Percentiles rank a stretch among this genome's conserved stretches.
Conservation (phyloP, 2,329 filamentous ascomycete genomes). For the Claviceps humidiphila region DNA sequence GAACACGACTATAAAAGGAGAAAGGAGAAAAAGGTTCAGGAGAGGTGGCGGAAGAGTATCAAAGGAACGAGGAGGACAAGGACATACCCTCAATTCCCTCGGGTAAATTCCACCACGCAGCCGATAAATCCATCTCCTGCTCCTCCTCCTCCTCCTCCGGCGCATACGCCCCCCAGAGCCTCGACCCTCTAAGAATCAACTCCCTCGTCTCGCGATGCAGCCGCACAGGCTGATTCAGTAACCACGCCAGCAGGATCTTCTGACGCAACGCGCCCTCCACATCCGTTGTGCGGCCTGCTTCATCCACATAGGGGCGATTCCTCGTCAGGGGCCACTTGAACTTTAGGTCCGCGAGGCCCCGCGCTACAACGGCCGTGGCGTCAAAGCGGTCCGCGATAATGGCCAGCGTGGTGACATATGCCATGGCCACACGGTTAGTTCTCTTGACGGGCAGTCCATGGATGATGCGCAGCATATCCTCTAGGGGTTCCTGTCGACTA, state of each 20-base stretch:
- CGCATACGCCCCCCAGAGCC: conserved; percentile 36
- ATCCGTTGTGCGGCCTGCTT: conserved; percentile 26
- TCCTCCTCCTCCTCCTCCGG: conserved; percentile 15
- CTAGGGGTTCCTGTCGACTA: conserved; percentile 47
- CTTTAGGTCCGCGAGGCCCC: conserved; percentile 35
- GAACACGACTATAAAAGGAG: too few relatives aligned
- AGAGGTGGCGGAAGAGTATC: neutral
- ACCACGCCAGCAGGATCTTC: conserved; percentile 52
- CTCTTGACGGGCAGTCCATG: conserved; percentile 39
- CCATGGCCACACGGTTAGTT: conserved; percentile 30
- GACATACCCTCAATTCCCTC: conserved; percentile 48
- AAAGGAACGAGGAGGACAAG: neutral
- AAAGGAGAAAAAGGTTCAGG: too few relatives aligned
- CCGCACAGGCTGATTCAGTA: conserved; percentile 48
- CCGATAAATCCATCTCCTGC: conserved; percentile 10
- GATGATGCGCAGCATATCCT: conserved; percentile 53
- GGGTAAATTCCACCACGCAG: conserved; percentile 62
- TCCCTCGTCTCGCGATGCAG: conserved; percentile 50
- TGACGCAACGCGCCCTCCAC: conserved; percentile 55
- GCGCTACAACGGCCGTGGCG: conserved; percentile 41
- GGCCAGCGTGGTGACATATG: conserved; percentile 53
- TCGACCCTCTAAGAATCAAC: conserved; percentile 52
- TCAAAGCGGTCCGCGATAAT: conserved; percentile 64
- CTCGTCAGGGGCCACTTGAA: conserved; percentile 41
- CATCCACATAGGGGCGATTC: conserved; percentile 21